A percentile compares a stretch with the other conserved stretches of the same genome.
These are phyloP conservation scores for Anthracocystis panici-leucophaei DNA, from an alignment of 1,284 basidiomycete genomes.

Conservation along the genomic window DNA sequence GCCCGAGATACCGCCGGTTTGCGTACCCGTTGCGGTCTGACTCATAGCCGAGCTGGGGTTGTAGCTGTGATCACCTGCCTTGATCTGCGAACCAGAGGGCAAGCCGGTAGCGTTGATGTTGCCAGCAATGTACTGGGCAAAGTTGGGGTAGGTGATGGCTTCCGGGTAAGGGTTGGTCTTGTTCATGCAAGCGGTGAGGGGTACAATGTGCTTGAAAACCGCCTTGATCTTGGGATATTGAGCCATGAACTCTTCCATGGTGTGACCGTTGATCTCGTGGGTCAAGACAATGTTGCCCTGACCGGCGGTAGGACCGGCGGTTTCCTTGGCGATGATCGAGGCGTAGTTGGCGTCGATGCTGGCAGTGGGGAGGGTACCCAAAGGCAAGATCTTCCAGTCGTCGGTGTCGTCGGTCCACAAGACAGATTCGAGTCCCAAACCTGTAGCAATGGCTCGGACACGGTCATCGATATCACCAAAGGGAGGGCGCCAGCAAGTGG, in stretches of 20 bases:
- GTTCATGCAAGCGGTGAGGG: constrained; percentile 67
- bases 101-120: constrained; percentile 58
- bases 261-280: constrained; percentile 65
- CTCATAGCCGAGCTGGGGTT: constrained; percentile 23
- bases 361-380: constrained; percentile 65
- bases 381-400: constrained; percentile 71
- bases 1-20: constrained; percentile 17
- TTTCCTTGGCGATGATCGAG: constrained; percentile 68
- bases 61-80: constrained; percentile 35
- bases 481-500: constrained; percentile 72
- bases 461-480: constrained; percentile 74
- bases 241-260: constrained; percentile 63
- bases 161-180: constrained; percentile 71
- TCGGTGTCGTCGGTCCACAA: constrained; percentile 73
- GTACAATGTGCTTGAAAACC: constrained; percentile 66
- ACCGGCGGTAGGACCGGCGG: constrained; percentile 70
- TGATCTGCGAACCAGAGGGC: constrained; percentile 45
- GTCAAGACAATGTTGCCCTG: constrained; percentile 69
- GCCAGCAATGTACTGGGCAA: constrained; percentile 56
- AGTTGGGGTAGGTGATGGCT: constrained; percentile 68
- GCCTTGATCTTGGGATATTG: constrained; percentile 60
- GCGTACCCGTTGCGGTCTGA: constrained; percentile 26
- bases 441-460: constrained; percentile 72
- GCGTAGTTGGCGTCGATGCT: constrained; percentile 72
- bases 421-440: constrained; percentile 72